phyloP scores from a whole-genome alignment of 164 flowering plant species.

The Magnolia officinalis region DNA sequence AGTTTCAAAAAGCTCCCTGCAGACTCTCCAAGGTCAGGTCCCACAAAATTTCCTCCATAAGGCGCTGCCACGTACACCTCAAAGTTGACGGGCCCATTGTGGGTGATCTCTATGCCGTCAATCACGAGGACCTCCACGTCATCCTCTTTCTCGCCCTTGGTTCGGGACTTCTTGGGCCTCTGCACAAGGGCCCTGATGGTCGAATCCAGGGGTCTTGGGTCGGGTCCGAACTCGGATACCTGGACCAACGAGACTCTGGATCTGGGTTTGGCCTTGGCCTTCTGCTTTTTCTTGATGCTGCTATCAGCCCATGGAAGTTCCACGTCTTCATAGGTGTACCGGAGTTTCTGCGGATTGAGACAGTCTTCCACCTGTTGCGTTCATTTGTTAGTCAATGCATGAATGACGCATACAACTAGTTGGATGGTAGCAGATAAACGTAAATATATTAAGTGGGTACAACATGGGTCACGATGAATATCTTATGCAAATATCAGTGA shows the following conservation, averaged over 20 bases:
- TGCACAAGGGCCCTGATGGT: conserved; percentile 1
- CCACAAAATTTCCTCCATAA: not conserved
- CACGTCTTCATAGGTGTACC: not conserved
- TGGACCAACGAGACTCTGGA: not conserved
- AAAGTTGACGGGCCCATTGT: not conserved
- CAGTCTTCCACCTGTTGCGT: not conserved
- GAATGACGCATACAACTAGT: no score
- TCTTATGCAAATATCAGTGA: no score
- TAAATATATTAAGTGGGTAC: no score
- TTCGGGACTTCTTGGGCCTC: conserved; percentile 2
- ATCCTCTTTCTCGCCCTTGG: not conserved
- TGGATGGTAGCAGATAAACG: no score
- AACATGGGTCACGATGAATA: no score
- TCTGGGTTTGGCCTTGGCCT: not conserved
- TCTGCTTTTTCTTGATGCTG: not conserved
- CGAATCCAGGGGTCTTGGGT: not conserved
- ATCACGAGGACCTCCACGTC: not conserved
- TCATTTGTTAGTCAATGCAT: no score
- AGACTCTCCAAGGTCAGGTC: not conserved
- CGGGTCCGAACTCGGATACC: not conserved
- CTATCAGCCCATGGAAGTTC: conserved; percentile 1
- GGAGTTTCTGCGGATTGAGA: not conserved
- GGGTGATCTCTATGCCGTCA: not conserved
- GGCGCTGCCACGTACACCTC: not conserved
- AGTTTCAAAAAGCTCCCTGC: not conserved